Percentiles rank a stretch among this genome's conserved stretches.
Conservation (phyloP, 805 yeast species). For the Candida sithepensis region DNA sequence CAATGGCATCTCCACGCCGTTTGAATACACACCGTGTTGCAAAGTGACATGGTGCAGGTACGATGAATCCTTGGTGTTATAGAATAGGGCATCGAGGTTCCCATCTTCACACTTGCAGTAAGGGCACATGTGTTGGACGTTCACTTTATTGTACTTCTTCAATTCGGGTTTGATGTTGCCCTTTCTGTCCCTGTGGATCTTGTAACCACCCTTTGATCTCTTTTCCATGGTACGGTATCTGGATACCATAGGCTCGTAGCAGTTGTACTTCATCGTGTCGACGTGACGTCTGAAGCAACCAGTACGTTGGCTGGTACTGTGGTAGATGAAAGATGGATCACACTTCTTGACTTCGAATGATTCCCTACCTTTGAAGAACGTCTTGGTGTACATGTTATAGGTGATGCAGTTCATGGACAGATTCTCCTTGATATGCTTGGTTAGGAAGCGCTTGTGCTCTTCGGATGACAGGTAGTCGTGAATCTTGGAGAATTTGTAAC, state of each 20-base stretch:
- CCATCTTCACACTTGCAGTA: slow-evolving; percentile 15
- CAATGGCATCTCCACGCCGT: slow-evolving; percentile 19
- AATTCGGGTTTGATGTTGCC: neutral
- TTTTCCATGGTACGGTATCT: neutral
- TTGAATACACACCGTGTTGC: slow-evolving; percentile 25
- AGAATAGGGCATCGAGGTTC: slow-evolving; percentile 13
- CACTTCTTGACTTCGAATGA: neutral
- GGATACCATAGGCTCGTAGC: slow-evolving; percentile 5
- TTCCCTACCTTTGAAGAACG: neutral
- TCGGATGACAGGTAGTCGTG: neutral
- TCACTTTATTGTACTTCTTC: neutral
- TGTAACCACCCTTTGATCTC: neutral
- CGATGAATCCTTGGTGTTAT: slow-evolving; percentile 21
- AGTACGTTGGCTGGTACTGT: neutral
- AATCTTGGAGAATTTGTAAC: neutral
- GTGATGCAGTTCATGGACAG: neutral
- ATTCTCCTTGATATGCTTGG: neutral
- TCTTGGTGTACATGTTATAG: neutral
- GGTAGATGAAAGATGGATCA: neutral
- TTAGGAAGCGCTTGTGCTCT: neutral
- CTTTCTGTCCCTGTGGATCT: neutral
- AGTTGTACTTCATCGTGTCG: neutral
- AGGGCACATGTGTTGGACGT: slow-evolving; percentile 22
- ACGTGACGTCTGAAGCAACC: neutral
- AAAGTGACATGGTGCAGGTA: slow-evolving; percentile 26